Base-by-base conservation (phyloP, 129 eudicot genomes). In the Tagetes erecta region DNA sequence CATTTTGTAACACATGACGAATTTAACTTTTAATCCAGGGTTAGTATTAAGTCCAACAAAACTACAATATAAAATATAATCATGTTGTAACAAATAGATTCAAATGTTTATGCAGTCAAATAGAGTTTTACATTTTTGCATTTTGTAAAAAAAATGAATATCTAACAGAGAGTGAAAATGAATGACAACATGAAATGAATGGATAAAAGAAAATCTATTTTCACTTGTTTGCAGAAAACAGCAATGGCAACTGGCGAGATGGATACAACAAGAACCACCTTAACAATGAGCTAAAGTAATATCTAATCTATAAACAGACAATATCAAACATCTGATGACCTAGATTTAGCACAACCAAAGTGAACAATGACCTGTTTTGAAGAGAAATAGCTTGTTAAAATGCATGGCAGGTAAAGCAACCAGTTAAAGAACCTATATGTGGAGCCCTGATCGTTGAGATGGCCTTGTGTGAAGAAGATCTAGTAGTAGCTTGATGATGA, bases 321-420 rank as follows among this genome's bases (percentile, higher is more conserved):
- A 69, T 7, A 77, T 58, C 50, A 68, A 14, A 31, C 76, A 77
- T 59, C 40, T 58, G 71, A 62, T 74, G 38, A 49, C n/a, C 2
- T 59, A 49, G 30, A 69, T 45, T 44, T 47, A 78, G 58, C 63
- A 77, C 70, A 47, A 78, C 46, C 71, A 70, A 60, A 70, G 37
- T 11, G 63, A 42, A 52, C 33, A 60, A 71, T 42, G 40, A 64
- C 82, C 76, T 49, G 31, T 41, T 35, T 41, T 67, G 49, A 60
- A 44, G 49, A 63, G 6, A 71, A 51, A 63, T 71, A 51, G 51
- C 41, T 71, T 52, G 72, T 77, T 78, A 93, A 85, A 85, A 90
- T 12, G 95, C 98, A 80, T 84, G 92, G 83, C 98, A 92, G 52
- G 92, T 92, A 78, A 92, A 92, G 80, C 98, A 92, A 73, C 98